Base-by-base conservation (phyloP, 2,329 filamentous ascomycete species). In the Hypoxylon sp. region DNA sequence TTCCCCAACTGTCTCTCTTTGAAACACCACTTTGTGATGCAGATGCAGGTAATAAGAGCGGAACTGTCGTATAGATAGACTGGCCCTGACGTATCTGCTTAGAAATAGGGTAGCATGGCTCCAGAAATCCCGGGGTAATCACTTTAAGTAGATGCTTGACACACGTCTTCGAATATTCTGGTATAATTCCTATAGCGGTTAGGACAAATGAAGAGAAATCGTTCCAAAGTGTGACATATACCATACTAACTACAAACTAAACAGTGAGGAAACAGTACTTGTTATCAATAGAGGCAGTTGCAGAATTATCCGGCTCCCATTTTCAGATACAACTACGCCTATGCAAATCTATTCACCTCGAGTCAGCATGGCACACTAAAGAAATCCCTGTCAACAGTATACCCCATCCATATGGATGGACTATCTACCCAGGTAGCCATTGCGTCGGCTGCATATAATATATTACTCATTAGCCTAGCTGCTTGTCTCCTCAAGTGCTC, bases 21-120 rank as follows among this genome's bases (percentile, higher is more conserved):
- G 48, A 59, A 64, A 58, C 47, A 24, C n/a, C 15, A 11, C n/a
- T 42, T 27, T 58, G 62, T 58, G 37, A 15, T 42, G 7, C 21
- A 57, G 21, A 32, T 69, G 37, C 59, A 63, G 52, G 55, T 29
- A 29, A 42, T 48, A 19, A 24, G 42, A 55, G 51, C 48, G 44
- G 62, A 52, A 59, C 31, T 21, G 42, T 37, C 31, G 27, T 37
- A 24, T 42, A 24, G 39, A 46, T 39, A 37, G 29, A n/a, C n/a
- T 50, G 19, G 21, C n/a, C 58, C 47, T 60, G 51, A 57, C 56
- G 46, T 65, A 63, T 54, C 39, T 53, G 35, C 29, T 53, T 61
- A 27, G 55, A 52, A 55, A 58, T 54, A 48, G 17, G 19, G 31
- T 35, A 11, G 21, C 32, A 17, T 44, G 29, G 8, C 8, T 21